Base-by-base conservation (phyloP, 75 land plant genomes). In the Ceratopteris richardii region DNA sequence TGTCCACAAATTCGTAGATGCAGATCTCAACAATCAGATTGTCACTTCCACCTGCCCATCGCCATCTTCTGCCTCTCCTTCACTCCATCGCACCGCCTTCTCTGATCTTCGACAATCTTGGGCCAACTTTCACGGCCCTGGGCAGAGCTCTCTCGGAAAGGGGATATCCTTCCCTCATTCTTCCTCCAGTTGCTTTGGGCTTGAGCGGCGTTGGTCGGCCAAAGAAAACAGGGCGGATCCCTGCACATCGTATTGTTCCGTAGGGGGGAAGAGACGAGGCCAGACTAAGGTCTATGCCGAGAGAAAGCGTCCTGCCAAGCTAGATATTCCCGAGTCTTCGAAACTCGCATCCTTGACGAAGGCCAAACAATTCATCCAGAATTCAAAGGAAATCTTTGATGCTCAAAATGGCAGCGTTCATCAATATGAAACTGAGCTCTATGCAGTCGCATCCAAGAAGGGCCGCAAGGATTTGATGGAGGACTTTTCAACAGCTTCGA, bases 281-380 rank as follows among this genome's bases (percentile, higher is more conserved):
- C n/a, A n/a, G n/a, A n/a, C n/a, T n/a, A 18, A 48, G 51, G 51
- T 18, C 51, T 48, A 6, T 21, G 29, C 81, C 60, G 84, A 88
- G 80, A 70, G 93, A 72, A 88, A 84, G 69, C 66, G 88, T 41
- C 88, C 88, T 10, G 64, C 85, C n/a, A 76, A 65, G 75, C 57
- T 88, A 9, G 62, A 61, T 57, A 84, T 88, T 43, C 93, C 93
- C 24, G 61, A 51, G 30, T 62, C 44, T 28, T 57, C 31, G 28
- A 60, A 27, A 23, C 64, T 17, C 16, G 58, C 44, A 44, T 51
- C 26, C 9, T 30, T 12, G 54, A 47, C 21, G 33, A 0, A 22
- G 44, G 13, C n/a, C 13, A 0, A 25, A 10, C 43, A 48, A 11
- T 18, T 31, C 18, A 26, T 29, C 27, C 41, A 20, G 14, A 59